A percentile compares a stretch with the other conserved stretches of the same genome.
phyloP scores from a whole-genome alignment of 176 grass and related monocot genomes.

The Paspalum notatum region DNA sequence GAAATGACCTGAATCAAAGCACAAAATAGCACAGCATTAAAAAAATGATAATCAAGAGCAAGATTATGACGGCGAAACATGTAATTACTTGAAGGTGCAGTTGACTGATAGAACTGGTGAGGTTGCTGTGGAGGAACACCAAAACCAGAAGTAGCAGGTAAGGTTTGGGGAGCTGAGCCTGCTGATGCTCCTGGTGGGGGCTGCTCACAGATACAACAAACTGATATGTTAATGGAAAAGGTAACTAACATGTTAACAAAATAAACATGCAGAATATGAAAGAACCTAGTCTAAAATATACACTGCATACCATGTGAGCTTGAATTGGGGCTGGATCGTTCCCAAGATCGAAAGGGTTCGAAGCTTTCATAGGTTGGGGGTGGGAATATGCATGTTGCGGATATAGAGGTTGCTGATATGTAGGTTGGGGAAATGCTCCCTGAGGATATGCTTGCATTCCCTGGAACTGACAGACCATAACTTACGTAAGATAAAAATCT shows the following conservation, averaged over 20 bases:
- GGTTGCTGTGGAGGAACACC: slow-evolving; percentile 61
- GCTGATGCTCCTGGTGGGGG: slow-evolving; percentile 50
- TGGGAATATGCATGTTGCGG: slow-evolving; percentile 56
- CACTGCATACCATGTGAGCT: slow-evolving; percentile 49
- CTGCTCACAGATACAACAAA: slow-evolving; percentile 42
- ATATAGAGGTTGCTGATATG: slow-evolving; percentile 47
- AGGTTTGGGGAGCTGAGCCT: slow-evolving; percentile 41
- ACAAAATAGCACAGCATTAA: slow-evolving; percentile 39
- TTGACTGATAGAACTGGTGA: slow-evolving; percentile 55
- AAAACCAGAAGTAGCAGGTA: slow-evolving; percentile 67
- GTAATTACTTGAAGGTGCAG: slow-evolving; percentile 69
- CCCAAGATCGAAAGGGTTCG: slow-evolving; percentile 88
- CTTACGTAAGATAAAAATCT: slow-evolving; percentile 37
- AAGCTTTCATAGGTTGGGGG: slow-evolving; percentile 59
- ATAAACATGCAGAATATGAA: slow-evolving; percentile 27
- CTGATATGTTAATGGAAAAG: slow-evolving; percentile 36
- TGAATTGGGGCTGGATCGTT: slow-evolving; percentile 63
- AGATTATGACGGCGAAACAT: slow-evolving; percentile 22
- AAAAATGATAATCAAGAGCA: slow-evolving; percentile 7
- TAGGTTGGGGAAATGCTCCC: slow-evolving; percentile 45
- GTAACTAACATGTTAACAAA: slow-evolving; percentile 35
- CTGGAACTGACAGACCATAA: slow-evolving; percentile 53
- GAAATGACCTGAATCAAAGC: slow-evolving; percentile 72
- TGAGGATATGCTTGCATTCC: slow-evolving; percentile 71
- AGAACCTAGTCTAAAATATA: slow-evolving; percentile 21